Evolutionary conservation across 1,284 basidiomycete genomes (phyloP), one percentile per base, ranked within the genome.

Genomic region (Cryptococcus sp.): DNA sequence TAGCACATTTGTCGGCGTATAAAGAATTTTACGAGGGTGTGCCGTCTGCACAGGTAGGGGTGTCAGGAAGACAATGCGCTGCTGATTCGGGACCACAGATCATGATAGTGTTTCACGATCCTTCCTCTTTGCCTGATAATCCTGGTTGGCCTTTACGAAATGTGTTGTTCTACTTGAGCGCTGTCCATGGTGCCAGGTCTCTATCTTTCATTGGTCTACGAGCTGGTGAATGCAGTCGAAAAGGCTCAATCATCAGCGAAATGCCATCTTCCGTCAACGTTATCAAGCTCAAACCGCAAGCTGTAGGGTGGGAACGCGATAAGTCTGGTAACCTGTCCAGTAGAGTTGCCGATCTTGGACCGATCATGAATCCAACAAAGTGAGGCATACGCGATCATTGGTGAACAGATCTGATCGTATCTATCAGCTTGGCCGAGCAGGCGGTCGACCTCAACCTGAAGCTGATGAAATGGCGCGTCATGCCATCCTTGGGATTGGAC

Each of bases 61-160:
- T 23, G 38, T 38, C 23, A 15, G 43, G 20, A 22, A 3, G 2
- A 13, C 29, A 46, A 19, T 52, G 29, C 1, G 25, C 11, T 5
- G 16, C 23, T 29, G 29, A 7, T 39, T 19, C 1, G 11, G 5
- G 37, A 43, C 7, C 29, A 50, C 71, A 91, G 83, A 84, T 83
- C 55, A 81, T 83, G 1, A 75, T 96, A 15, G 86, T 82, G 3
- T 95, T 98, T 77, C 75, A 91, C 48, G 95, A 99, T 73, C 91
- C 95, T 0, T 96, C 93, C 0, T 86, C 91, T 0, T 81, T 85
- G 39, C 80, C 86, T 0, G 75, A 83, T 1, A 88, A 89, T 61
- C 92, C 93, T 0, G 95, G 95, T 19, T 99, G 96, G 95, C 91
- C 92, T 0, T 81, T 98, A 6, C 88, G 95, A 43, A 99, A 98